phyloP scores from a whole-genome alignment of 495 filamentous ascomycete species.

The Penicillium mononematosum region DNA sequence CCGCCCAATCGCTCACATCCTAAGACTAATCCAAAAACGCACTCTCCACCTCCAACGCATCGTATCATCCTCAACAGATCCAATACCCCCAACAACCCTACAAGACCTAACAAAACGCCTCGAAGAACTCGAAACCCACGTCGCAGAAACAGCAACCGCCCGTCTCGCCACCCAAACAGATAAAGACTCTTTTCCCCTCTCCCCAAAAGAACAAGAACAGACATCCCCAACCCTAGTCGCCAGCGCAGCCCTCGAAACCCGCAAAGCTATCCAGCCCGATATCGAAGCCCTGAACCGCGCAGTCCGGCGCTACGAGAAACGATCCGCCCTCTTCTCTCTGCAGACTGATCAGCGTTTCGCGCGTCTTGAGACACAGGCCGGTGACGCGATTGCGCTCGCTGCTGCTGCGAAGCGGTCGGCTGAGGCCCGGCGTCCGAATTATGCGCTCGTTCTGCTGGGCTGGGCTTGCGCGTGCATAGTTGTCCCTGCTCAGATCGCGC shows the following conservation, averaged over 20 bases:
- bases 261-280: constrained; percentile 68
- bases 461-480: constrained; percentile 33
- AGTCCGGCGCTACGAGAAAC: constrained; percentile 91
- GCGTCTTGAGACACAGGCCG: constrained; percentile 64
- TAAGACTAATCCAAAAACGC: constrained; percentile 73
- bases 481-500: constrained; percentile 28
- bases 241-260: constrained; percentile 59
- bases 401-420: constrained; percentile 63
- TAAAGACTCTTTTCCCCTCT: not conserved
- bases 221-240: constrained; percentile 34
- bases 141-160: constrained; percentile 41
- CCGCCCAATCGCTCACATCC: constrained; percentile 73
- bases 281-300: constrained; percentile 88
- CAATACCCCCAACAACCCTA: constrained; percentile 45
- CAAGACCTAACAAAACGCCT: constrained; percentile 62
- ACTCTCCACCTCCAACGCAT: constrained; percentile 82
- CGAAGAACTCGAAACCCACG: constrained; percentile 65
- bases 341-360: constrained; percentile 74
- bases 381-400: constrained; percentile 76
- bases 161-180: constrained; percentile 16
- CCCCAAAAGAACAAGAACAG: constrained; percentile 11
- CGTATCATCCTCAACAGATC: constrained; percentile 52
- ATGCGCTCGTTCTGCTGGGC: constrained; percentile 26
- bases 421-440: constrained; percentile 17
- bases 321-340: constrained; percentile 64